These are phyloP conservation scores for Paramecium tetraurelia DNA, from an alignment of 73 alveolate genomes.

Conservation along the genomic window DNA sequence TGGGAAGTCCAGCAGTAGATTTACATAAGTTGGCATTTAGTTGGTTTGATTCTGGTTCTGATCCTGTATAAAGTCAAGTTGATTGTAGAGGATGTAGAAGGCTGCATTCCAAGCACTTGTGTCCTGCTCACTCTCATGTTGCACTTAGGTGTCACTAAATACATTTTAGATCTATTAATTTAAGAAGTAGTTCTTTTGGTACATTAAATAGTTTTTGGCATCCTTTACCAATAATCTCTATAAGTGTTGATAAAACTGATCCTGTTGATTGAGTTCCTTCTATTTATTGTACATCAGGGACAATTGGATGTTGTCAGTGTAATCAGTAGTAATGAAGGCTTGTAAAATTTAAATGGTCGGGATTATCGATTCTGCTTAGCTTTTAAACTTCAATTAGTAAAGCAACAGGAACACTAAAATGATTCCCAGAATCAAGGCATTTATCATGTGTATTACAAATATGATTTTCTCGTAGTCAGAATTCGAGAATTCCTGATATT, in stretches of 20 bases:
- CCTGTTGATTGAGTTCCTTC: not conserved
- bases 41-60: not conserved
- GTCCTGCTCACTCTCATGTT: not conserved
- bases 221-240: not conserved
- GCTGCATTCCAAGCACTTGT: conserved; percentile 42
- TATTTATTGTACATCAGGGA: not conserved
- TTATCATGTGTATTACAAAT: not conserved
- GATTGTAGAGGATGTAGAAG: not conserved
- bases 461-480: not conserved
- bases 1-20: not conserved
- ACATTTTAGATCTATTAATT: not conserved
- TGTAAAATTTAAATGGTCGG: conserved; percentile 22
- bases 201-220: not conserved
- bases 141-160: not conserved
- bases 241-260: not conserved
- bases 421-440: not conserved
- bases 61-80: not conserved
- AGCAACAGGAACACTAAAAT: not conserved
- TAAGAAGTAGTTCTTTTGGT: not conserved
- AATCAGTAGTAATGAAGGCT: conserved; percentile 36
- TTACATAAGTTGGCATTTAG: not conserved
- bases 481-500: not conserved
- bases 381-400: not conserved
- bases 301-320: not conserved
- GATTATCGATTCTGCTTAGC: not conserved